A percentile compares a stretch with the other conserved stretches of the same genome.
Conservation (phyloP, 805 yeast genomes). For the Naumovozyma dairenensis region DNA sequence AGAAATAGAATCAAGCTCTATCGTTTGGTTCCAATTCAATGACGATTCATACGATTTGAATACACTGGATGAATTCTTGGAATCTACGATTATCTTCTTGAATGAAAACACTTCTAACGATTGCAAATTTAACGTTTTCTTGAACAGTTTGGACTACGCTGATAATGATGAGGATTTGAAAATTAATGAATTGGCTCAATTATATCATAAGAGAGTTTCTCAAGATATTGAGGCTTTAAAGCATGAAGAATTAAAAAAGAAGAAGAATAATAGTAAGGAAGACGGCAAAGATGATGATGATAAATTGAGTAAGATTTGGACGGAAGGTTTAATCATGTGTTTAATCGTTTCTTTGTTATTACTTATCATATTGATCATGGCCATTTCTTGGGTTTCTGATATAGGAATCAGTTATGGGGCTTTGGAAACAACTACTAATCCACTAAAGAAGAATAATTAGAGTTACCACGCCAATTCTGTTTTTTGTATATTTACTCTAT, state of each 20-base stretch:
- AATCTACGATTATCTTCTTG: slow-evolving; percentile 15
- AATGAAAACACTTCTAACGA: slow-evolving; percentile 17
- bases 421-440: slow-evolving; percentile 47
- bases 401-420: slow-evolving; percentile 74
- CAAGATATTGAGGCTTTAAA: slow-evolving; percentile 3
- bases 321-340: slow-evolving; percentile 64
- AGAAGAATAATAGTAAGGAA: slow-evolving; percentile 2
- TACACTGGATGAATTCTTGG: slow-evolving; percentile 21
- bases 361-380: slow-evolving; percentile 45
- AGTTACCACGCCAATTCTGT: too few relatives aligned
- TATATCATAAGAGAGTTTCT: slow-evolving; percentile 3
- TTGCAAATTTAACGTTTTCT: slow-evolving; percentile 14
- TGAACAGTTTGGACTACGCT: slow-evolving; percentile 9
- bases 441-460: slow-evolving; percentile 25
- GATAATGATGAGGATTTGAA: slow-evolving; percentile 2
- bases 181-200: background rate
- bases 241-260: background rate
- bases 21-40: slow-evolving; percentile 19
- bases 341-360: slow-evolving; percentile 56
- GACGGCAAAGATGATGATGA: slow-evolving; percentile 12
- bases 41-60: slow-evolving; percentile 16
- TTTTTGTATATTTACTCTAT: too few relatives aligned
- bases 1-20: too few relatives aligned
- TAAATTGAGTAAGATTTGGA: slow-evolving; percentile 26
- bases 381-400: slow-evolving; percentile 61